Evolutionary conservation across 495 filamentous ascomycete species (phyloP).

Genomic region (Podospora conica): DNA sequence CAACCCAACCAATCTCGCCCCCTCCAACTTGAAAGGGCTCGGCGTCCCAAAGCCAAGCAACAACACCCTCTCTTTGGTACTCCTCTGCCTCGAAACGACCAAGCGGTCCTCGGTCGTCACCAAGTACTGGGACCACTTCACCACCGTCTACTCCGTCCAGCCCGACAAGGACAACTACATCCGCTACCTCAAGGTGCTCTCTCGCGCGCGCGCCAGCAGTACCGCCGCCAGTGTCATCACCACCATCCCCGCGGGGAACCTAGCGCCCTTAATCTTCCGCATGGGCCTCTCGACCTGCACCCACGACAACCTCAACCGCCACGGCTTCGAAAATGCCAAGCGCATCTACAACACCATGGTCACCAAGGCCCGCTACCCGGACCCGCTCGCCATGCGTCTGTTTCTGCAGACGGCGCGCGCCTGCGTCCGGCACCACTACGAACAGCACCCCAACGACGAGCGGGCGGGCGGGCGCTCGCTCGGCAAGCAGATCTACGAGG

Average conservation of each 20-base stretch:
- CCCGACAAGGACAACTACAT: conserved; percentile 68
- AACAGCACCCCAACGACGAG: conserved; percentile 5
- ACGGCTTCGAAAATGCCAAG: conserved; percentile 51
- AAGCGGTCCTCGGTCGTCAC: conserved; percentile 43
- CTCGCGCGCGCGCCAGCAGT: conserved; percentile 52
- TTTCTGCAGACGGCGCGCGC: conserved; percentile 37
- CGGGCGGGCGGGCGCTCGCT: conserved; percentile 20
- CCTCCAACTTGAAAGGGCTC: neutral
- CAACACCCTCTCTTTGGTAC: conserved; percentile 62
- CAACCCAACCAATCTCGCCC: conserved; percentile 27
- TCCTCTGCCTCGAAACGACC: conserved; percentile 54
- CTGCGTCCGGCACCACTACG: conserved; percentile 21
- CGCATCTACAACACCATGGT: conserved; percentile 54
- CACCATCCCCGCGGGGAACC: conserved; percentile 37
- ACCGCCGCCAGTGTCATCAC: conserved; percentile 49
- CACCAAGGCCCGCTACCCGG: conserved; percentile 33
- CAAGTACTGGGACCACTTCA: conserved; percentile 71
- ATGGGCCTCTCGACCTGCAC: conserved; percentile 64
- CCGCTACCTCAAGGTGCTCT: conserved; percentile 61
- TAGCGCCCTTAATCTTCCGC: conserved; percentile 54
- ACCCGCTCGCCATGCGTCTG: conserved; percentile 34
- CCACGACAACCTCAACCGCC: conserved; percentile 64
- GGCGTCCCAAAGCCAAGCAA: conserved; percentile 48
- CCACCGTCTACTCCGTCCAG: conserved; percentile 43
- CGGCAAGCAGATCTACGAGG: conserved; percentile 29